These are phyloP conservation scores for Lipomyces oligophaga DNA, from an alignment of 805 yeast genomes.

Conservation along the genomic window DNA sequence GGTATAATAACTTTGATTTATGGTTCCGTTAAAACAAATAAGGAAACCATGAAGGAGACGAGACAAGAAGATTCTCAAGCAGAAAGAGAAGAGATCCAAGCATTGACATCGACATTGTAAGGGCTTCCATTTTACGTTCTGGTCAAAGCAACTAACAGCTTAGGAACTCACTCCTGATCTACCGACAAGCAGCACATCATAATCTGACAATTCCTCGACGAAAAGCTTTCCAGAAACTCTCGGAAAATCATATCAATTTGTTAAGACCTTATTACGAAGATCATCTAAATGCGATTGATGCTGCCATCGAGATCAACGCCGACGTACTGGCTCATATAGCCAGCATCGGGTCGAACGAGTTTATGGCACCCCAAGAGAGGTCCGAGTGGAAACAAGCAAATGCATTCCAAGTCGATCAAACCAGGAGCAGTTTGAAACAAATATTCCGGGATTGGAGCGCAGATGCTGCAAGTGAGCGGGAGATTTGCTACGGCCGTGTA, in stretches of 20 bases:
- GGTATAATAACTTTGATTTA: too few species aligned
- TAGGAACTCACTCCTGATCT: conserved; percentile 21
- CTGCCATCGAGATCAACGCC: conserved; percentile 27
- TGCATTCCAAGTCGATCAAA: conserved; percentile 15
- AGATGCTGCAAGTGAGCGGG: conserved; percentile 47
- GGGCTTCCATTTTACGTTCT: not conserved
- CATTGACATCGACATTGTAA: conserved; percentile 21
- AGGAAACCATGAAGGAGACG: too few species aligned
- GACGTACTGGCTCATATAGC: conserved; percentile 30
- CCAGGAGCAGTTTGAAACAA: conserved; percentile 51
- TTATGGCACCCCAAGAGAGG: conserved; percentile 30
- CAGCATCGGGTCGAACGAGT: conserved; percentile 26
- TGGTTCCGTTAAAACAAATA: too few species aligned
- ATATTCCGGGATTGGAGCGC: conserved; percentile 72
- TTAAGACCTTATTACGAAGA: conserved; percentile 11
- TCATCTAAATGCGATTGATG: conserved; percentile 15
- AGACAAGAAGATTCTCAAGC: too few species aligned
- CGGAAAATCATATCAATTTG: conserved; percentile 7
- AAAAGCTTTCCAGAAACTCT: not conserved
- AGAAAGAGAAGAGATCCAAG: too few species aligned
- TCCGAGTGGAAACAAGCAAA: conserved; percentile 22
- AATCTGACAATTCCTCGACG: conserved; percentile 16
- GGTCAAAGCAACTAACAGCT: not conserved
- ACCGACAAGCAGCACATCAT: conserved; percentile 15
- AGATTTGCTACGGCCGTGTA: conserved; percentile 55